Evolutionary conservation across 352 stramenopile genomes (phyloP).

Genomic region (Pythium aristosporum): DNA sequence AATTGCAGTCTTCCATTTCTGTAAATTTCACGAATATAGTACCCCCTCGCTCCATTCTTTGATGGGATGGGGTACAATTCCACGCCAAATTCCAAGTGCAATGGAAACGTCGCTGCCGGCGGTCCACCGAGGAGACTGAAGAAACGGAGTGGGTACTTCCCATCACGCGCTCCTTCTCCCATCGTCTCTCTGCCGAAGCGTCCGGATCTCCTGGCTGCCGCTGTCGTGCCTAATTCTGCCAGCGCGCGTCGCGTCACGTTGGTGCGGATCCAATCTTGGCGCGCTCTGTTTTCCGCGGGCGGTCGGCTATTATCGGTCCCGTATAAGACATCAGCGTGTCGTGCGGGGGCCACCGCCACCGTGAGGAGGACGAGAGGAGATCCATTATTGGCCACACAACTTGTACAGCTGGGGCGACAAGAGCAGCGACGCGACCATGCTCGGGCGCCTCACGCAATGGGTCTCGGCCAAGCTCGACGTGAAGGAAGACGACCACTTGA

Average conservation of each 20-base stretch:
- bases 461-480: constrained; percentile 56
- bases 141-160: neutral
- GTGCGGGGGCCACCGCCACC: neutral
- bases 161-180: neutral
- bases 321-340: constrained; percentile 11
- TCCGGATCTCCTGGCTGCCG: too few species aligned
- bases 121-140: neutral
- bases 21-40: constrained; percentile 9
- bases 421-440: constrained; percentile 31
- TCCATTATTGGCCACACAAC: neutral
- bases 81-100: constrained; percentile 20
- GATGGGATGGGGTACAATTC: constrained; percentile 14
- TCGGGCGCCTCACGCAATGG: constrained; percentile 68
- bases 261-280: constrained; percentile 6
- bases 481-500: constrained; percentile 49
- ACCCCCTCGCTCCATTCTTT: constrained; percentile 1
- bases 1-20: too few species aligned
- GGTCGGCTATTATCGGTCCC: constrained; percentile 12
- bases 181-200: too few species aligned
- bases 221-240: neutral
- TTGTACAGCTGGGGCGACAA: neutral
- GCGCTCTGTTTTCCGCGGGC: neutral
- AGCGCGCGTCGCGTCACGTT: constrained; percentile 8
- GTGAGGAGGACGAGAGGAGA: neutral
- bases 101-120: constrained; percentile 28